Base-by-base conservation (phyloP, 371 early-diverging fungal species). In the Zychaea mexicana region DNA sequence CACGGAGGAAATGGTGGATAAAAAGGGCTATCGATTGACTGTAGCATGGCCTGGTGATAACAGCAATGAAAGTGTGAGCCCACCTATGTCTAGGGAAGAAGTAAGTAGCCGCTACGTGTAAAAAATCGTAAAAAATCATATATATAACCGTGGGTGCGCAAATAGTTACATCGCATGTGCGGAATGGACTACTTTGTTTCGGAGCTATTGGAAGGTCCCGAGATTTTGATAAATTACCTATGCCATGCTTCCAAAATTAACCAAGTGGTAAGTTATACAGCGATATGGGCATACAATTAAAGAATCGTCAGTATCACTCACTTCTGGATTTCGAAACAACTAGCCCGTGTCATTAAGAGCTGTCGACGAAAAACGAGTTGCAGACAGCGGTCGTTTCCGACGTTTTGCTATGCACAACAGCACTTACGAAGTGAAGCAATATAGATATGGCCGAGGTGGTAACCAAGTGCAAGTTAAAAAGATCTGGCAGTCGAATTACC, bases 141-240 rank as follows among this genome's bases (percentile, higher is more conserved):
- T n/a, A 21, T 7, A 39, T 21, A 22, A 22, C 0, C 15, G n/a
- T n/a, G n/a, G n/a, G n/a, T n/a, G n/a, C n/a, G n/a, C n/a, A n/a
- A n/a, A 7, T 49, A 68, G 66, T 58, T 78, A 22, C 64, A 52
- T 8, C 45, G 63, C 7, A 62, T 22, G 7, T 76, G 80, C 55
- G 92, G 92, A 2, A 89, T 98, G 71, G 91, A 91, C 24, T 83
- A 90, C 49, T 93, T 86, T 64, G 66, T 89, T 17, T 67, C 87
- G 24, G 91, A 95, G 63, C 78, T 89, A 15, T 54, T 98, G n/a
- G 90, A 90, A 21, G 94, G 90, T 0, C 94, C 94, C 3, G 73
- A 77, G 0, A 77, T 84, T 4, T 74, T 96, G 1, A 61, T 92
- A 28, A 82, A 81, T 0, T 85, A 87, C 12, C 65, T 96, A 31